A percentile compares a stretch with the other conserved stretches of the same genome.
Evolutionary conservation across 306 rosid species (phyloP).

Genomic region (Carpinus fangiana): DNA sequence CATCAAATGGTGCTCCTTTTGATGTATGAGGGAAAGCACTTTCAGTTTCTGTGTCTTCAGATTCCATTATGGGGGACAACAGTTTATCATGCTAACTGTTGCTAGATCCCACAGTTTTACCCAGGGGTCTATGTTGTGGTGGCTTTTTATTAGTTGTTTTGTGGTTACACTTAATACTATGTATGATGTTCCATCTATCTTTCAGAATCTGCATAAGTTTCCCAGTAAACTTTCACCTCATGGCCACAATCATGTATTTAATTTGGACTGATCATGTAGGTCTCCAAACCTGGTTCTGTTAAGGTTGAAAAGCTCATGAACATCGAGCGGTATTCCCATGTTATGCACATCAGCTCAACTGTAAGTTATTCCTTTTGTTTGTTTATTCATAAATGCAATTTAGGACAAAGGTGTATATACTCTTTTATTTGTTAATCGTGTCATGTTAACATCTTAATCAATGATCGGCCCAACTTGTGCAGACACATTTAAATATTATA

Average conservation of each 20-base stretch:
- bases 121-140: not conserved
- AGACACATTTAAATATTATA: not conserved
- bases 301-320: slow-evolving; percentile 87
- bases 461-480: not conserved
- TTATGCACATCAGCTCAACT: slow-evolving; percentile 97
- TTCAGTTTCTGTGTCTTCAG: not conserved
- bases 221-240: slow-evolving; percentile 13
- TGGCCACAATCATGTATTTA: slow-evolving; percentile 12
- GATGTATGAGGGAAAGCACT: not conserved
- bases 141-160: slow-evolving; percentile 3
- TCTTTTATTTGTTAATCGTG: not conserved
- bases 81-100: slow-evolving; percentile 8
- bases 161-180: not conserved
- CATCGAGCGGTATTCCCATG: slow-evolving; percentile 94
- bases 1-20: not conserved
- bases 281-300: slow-evolving; percentile 88
- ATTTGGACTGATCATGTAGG: slow-evolving; percentile 51
- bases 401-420: not conserved
- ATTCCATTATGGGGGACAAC: not conserved
- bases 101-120: slow-evolving; percentile 11
- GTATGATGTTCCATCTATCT: not conserved
- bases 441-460: not conserved
- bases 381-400: not conserved
- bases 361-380: slow-evolving; percentile 48
- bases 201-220: slow-evolving; percentile 3